Base-by-base conservation (phyloP, 2,329 filamentous ascomycete species). In the Trichoderma hamatum region DNA sequence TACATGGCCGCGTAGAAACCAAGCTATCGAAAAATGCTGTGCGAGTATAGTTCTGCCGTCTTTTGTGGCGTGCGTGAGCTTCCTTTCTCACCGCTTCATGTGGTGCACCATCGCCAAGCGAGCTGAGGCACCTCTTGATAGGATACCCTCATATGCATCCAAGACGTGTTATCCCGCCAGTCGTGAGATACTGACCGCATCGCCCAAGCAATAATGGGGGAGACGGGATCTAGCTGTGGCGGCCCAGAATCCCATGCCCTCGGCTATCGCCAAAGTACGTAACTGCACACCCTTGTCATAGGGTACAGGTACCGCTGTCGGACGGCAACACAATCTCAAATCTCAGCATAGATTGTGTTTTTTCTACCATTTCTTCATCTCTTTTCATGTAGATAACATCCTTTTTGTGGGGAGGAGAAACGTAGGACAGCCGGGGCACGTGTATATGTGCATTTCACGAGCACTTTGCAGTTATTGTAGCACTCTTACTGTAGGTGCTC, bases 1-100 rank as follows among this genome's bases (percentile, higher is more conserved):
- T 28, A 67, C 39, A 59, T 32, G 54, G 52, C 36, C 21, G 51
- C 28, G 16, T 21, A 32, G 65, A 43, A 52, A 61, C 21, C 43
- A 61, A 32, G 63, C 66, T 62, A 68, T 68, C 51, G 66, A 68
- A 68, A 55, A 68, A 58, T 28, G 66, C 28, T 68, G 66, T 62
- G 66, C 30, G 56, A 65, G 63, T 16, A 60, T 28, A 39, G 39
- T n/a, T 56, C 16, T 49, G 28, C 28, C 26, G 32, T 59, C 49
- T 16, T 16, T 24, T 51, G 52, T 64, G 60, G 59, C 36, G 51
- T 55, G 36, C 24, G 52, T 34, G 54, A 58, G 63, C 54, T 32
- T 59, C 46, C 61, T 32, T 46, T 66, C 52, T 66, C 68, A 66
- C 68, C 68, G 68, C 68, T 69, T 51, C 39, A 65, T 55, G 61